Conservation (phyloP, 768 basidiomycete species). For the Tylopilus felleus region DNA sequence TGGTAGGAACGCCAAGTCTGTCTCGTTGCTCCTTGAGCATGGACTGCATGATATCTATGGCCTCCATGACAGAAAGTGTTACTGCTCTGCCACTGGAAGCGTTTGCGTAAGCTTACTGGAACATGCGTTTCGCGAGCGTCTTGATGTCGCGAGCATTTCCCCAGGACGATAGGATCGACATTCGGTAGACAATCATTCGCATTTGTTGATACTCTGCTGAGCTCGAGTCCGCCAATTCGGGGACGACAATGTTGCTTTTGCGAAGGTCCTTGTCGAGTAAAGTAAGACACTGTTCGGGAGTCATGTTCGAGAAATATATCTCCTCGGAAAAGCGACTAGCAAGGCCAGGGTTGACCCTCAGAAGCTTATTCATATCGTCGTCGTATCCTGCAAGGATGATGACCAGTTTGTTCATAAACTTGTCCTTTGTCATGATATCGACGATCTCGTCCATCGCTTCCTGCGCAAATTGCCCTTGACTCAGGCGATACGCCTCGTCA, state of each 20-base stretch:
- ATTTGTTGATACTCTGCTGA: constrained; percentile 8
- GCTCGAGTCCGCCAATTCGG: constrained; percentile 24
- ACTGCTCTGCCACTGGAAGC: constrained; percentile 4
- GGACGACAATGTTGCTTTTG: constrained; percentile 40
- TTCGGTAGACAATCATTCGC: constrained; percentile 29
- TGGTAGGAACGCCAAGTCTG: constrained; percentile 23
- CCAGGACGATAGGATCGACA: constrained; percentile 53
- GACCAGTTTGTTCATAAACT: constrained; percentile 55
- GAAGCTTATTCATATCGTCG: constrained; percentile 58
- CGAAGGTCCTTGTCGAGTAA: constrained; percentile 47
- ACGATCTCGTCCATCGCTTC: constrained; percentile 75
- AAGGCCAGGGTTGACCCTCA: constrained; percentile 58
- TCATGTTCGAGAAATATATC: constrained; percentile 52
- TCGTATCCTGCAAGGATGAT: constrained; percentile 73
- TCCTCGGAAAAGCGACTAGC: constrained; percentile 67
- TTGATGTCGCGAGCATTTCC: constrained; percentile 68
- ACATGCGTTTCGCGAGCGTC: constrained; percentile 36
- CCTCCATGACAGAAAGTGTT: constrained; percentile 1
- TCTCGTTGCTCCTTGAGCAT: constrained; percentile 21
- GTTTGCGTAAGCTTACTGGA: constrained; percentile 14
- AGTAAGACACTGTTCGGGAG: constrained; percentile 44
- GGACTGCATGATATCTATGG: constrained; percentile 7
- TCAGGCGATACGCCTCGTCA: constrained; percentile 67
- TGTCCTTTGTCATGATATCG: constrained; percentile 54
- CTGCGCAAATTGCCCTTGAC: constrained; percentile 59